These are phyloP conservation scores for Talaromyces ruber DNA, from an alignment of 495 filamentous ascomycete species.

Conservation along the genomic window DNA sequence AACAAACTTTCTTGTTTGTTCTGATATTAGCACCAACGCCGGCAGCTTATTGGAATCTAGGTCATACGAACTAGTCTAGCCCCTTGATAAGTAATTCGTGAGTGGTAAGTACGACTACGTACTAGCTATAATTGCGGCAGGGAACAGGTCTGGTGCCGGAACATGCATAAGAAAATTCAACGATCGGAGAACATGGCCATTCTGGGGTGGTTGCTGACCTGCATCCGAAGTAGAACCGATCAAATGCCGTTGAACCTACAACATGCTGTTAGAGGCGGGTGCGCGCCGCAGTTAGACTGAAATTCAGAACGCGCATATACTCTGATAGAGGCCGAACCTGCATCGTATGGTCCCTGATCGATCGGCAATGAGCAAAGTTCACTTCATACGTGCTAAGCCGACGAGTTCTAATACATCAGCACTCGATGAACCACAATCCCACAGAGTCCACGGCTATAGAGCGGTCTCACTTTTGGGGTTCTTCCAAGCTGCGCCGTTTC, in stretches of 20 bases:
- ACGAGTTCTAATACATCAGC: no score
- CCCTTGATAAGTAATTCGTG: background rate
- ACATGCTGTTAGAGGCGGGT: background rate
- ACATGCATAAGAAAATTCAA: background rate
- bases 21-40: background rate
- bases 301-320: background rate
- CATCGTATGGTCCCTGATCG: no score
- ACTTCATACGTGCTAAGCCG: no score
- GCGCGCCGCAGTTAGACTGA: background rate
- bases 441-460: background rate
- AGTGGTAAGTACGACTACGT: no score
- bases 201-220: background rate
- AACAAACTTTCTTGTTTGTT: background rate
- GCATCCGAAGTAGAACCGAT: background rate
- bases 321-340: no score
- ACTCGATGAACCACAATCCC: no score
- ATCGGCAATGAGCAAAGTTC: no score
- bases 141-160: background rate
- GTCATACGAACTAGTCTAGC: background rate
- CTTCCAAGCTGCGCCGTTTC: background rate
- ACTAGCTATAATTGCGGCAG: background rate
- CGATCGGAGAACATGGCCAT: constrained; percentile 16
- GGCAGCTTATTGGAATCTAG: background rate
- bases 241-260: background rate
- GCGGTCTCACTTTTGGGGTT: background rate